Base-by-base conservation (phyloP, 1,284 basidiomycete species). In the Athelia psychrophila region DNA sequence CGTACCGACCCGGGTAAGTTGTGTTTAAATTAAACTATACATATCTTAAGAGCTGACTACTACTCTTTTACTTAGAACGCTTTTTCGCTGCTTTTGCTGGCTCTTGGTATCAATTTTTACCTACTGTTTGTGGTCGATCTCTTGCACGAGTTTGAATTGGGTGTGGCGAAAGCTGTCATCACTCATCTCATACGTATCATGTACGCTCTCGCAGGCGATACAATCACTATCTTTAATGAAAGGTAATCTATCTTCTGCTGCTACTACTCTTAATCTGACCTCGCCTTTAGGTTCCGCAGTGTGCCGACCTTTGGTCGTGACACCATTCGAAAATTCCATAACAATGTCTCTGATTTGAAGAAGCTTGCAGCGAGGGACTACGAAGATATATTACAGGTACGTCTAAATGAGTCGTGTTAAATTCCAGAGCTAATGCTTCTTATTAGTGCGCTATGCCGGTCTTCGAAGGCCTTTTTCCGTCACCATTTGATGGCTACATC, bases 391-490 rank as follows among this genome's bases (percentile, higher is more conserved):
- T 18, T 46, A 23, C 24, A 23, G 44, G 44, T 46, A 46, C 8
- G 22, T 46, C 10, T 44, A 12, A 12, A 20, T 20, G 36, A 25
- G 6, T 36, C 19, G 12, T n/a, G 6, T 19, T 19, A 40, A 24
- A 38, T 9, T 27, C 27, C 23, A n/a, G n/a, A n/a, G n/a, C n/a
- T n/a, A n/a, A n/a, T n/a, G n/a, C n/a, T n/a, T n/a, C n/a, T n/a
- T n/a, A 27, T 6, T 6, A 46, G 44, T 10, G 9, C 23, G 44
- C 44, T 9, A 46, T 46, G 44, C 44, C 44, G 8, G 9, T 10
- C 19, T 56, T 50, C 51, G 60, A 71, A 45, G 60, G 57, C 1
- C 54, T 71, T 0, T 47, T 70, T 1, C 56, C 56, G 1, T 47
- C 35, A 2, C 51, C 48, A 0, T 52, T 63, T 24, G 60, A 71